phyloP scores from a whole-genome alignment of 1,284 basidiomycete species.

The Heimioporus retisporus region DNA sequence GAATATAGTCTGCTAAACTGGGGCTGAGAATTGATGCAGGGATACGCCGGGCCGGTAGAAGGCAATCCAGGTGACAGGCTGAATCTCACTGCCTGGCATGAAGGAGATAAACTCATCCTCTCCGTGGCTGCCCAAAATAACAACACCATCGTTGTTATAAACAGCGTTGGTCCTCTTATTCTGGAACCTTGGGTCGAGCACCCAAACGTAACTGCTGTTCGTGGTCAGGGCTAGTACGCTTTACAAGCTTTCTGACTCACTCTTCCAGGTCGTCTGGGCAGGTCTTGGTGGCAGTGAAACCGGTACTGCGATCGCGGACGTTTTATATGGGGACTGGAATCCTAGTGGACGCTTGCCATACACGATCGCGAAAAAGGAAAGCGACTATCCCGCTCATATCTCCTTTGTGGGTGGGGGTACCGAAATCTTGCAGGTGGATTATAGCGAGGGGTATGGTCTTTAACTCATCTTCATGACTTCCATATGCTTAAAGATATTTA shows the following conservation, averaged over 20 bases:
- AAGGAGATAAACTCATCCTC: slow-evolving; percentile 59
- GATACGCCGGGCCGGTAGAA: too few relatives aligned
- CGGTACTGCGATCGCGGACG: slow-evolving; percentile 51
- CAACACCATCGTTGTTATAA: slow-evolving; percentile 69
- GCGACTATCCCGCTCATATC: slow-evolving; percentile 47
- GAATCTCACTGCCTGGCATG: slow-evolving; percentile 68
- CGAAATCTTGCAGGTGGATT: slow-evolving; percentile 45
- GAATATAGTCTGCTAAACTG: background rate
- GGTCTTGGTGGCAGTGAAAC: slow-evolving; percentile 69
- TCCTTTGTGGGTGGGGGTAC: slow-evolving; percentile 32
- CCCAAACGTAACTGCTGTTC: slow-evolving; percentile 59
- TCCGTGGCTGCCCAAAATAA: slow-evolving; percentile 49
- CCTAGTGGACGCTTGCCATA: slow-evolving; percentile 68
- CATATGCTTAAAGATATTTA: slow-evolving; percentile 22
- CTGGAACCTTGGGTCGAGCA: slow-evolving; percentile 65
- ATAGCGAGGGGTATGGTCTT: slow-evolving; percentile 50
- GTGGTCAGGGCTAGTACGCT: background rate
- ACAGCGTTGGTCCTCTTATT: slow-evolving; percentile 62
- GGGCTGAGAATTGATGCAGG: too few relatives aligned
- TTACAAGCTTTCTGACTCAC: slow-evolving; percentile 4
- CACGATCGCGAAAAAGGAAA: slow-evolving; percentile 60
- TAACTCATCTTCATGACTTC: background rate
- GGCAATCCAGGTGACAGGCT: slow-evolving; percentile 57
- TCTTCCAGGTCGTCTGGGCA: slow-evolving; percentile 53
- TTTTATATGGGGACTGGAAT: slow-evolving; percentile 62